Evolutionary conservation across 768 basidiomycete species (phyloP), one percentile per base, ranked within the genome.

Genomic region (Mycena albidolilacea): DNA sequence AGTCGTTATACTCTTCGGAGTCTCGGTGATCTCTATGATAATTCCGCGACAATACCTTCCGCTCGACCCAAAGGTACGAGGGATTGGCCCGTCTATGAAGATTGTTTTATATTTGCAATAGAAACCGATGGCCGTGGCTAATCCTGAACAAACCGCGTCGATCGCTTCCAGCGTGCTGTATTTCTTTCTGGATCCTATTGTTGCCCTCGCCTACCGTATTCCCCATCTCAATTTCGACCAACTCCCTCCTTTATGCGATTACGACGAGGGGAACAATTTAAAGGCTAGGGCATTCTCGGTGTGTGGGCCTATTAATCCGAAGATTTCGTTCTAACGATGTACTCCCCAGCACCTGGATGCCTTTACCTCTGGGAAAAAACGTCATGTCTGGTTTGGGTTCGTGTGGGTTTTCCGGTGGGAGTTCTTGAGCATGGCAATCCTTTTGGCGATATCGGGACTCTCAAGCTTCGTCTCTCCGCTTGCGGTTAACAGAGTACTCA

Each of bases 201-300:
- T 92, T 35, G 82, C 80, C 69, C 77, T 81, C 12, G 88, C 85
- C 0, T 84, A 84, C 72, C 79, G 82, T 19, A 77, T 85, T n/a
- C 75, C 85, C 5, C 89, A 89, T 75, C 77, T 91, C 5, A 75
- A 84, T 1, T 80, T 81, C 48, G 90, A 92, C 50, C 78, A 91
- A 64, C 81, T 92, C 54, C 91, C 91, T 11, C 90, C 89, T 4
- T 87, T 93, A 80, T 87, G 88, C 5, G 90, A 92, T 72, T 88
- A 90, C 64, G 92, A 93, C 67, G 64, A 67, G 59, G 75, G 79
- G 4, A 60, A 75, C 15, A 15, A 78, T 71, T 50, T 82, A n/a
- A 79, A 77, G 12, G 77, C 66, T 21, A 77, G 64, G 19, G 75
- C 74, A 58, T 84, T 84, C 67, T 79, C 78, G 39, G 84, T 85